Evolutionary conservation across 2,329 filamentous ascomycete genomes (phyloP), one percentile per base, ranked within the genome.

Genomic region (Xylaria sp.): DNA sequence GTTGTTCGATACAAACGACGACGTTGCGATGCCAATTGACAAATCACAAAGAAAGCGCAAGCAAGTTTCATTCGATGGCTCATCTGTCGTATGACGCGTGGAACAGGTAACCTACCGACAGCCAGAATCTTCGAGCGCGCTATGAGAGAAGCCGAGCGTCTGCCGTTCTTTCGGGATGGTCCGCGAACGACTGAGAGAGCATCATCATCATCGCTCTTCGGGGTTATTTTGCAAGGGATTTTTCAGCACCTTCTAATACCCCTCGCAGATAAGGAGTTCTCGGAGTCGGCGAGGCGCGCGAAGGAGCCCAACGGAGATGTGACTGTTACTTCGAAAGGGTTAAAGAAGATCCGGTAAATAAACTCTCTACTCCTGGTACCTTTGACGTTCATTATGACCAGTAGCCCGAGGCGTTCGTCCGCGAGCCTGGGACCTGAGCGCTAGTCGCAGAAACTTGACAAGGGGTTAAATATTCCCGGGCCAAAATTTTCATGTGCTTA

Each of bases 191-290:
- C 24, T 42, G 39, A 42, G 50, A 21, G 50, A n/a, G n/a, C n/a
- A n/a, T n/a, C 55, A 27, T 27, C 55, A 56, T 65, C 67, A 56
- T 65, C 67, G 67, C 67, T 55, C 62, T 66, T 69, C 62, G 67
- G 67, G 65, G 50, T 62, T 14, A 3, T 51, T 54, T 36, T 55
- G 24, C 36, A 30, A 54, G 61, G 61, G 48, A 7, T 39, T 56
- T 50, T 59, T 67, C 60, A 63, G 56, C 62, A 24, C 19, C 36
- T 27, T 36, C 55, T 56, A n/a, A 42, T 17, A 42, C 30, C 27
- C 48, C 24, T 30, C 32, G 57, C 39, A 36, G 12, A n/a, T 27
- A 12, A 14, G n/a, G 27, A 36, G 14, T 34, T n/a, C 39, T 66
- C 53, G 42, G 51, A 55, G 36, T 48, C 56, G 36, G 21, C 63